Evolutionary conservation across 2,329 filamentous ascomycete species (phyloP).

Genomic region (Fusarium nurragi): DNA sequence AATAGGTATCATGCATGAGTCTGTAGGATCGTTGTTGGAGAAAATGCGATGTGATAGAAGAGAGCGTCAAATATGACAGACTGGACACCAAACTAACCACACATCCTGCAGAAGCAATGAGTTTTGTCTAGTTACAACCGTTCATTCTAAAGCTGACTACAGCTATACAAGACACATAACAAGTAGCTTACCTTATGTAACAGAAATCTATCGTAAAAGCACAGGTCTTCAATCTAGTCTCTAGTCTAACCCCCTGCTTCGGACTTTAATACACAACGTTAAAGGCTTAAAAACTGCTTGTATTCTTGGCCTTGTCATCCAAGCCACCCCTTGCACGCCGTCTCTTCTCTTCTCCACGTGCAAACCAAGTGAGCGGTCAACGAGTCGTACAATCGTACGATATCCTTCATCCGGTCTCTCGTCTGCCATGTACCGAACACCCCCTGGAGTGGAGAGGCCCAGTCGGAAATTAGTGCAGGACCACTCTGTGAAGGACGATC

Average conservation of each 20-base stretch:
- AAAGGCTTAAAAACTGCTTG: not conserved
- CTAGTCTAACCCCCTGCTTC: not conserved
- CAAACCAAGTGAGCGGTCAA: conserved; percentile 9
- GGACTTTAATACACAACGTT: not conserved
- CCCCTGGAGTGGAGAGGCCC: conserved; percentile 12
- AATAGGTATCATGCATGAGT: not conserved
- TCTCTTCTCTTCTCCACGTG: conserved; percentile 23
- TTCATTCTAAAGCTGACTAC: not conserved
- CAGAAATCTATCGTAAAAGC: not conserved
- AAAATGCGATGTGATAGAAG: conserved; percentile 12
- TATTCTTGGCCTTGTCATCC: conserved; percentile 14
- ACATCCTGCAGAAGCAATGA: conserved; percentile 2
- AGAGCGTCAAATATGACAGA: conserved; percentile 1
- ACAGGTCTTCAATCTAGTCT: not conserved
- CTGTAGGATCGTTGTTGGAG: conserved; percentile 19
- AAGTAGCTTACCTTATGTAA: not conserved
- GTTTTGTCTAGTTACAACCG: not conserved
- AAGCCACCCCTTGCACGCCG: conserved; percentile 14
- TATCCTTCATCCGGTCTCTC: not conserved
- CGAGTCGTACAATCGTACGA: conserved; percentile 25
- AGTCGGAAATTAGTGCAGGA: conserved; percentile 36
- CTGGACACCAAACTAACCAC: not conserved
- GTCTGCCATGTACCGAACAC: not conserved
- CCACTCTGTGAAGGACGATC: conserved; percentile 11
- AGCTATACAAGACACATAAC: not conserved